Evolutionary conservation across 805 yeast species (phyloP).

Genomic region (Candida xyloterini): DNA sequence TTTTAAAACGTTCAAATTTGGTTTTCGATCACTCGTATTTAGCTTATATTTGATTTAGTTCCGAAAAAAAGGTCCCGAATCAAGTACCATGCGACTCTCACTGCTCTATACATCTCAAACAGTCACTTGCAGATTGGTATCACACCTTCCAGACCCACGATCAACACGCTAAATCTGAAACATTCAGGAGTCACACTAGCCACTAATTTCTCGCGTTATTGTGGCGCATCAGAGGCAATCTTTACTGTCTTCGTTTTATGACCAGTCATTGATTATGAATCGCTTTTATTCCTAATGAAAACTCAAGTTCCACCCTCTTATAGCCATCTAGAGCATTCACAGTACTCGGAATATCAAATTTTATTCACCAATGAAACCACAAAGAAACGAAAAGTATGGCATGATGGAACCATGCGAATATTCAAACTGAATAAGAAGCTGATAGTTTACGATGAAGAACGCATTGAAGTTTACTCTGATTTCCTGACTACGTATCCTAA

Average conservation of each 20-base stretch:
- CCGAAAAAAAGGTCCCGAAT: background rate
- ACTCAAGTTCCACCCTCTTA: conserved; percentile 17
- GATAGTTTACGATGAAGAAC: conserved; percentile 38
- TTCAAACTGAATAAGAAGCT: conserved; percentile 49
- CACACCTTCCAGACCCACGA: background rate
- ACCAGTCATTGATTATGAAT: conserved; percentile 7
- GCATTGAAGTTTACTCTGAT: conserved; percentile 27
- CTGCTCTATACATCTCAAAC: background rate
- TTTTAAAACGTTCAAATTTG: no score
- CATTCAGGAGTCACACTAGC: conserved; percentile 12
- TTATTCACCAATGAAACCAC: conserved; percentile 43
- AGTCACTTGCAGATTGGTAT: background rate
- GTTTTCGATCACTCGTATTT: no score
- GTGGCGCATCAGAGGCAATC: conserved; percentile 5
- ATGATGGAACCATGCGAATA: conserved; percentile 45
- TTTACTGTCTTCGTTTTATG: background rate
- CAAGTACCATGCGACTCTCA: background rate
- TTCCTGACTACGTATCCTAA: conserved; percentile 27
- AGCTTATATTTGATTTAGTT: no score
- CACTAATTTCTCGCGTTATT: conserved; percentile 7
- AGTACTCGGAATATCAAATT: conserved; percentile 45
- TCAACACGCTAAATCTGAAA: conserved; percentile 12
- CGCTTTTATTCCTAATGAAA: conserved; percentile 6
- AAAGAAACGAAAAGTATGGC: conserved; percentile 51
- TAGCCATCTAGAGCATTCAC: conserved; percentile 32